Evolutionary conservation across 164 flowering plant genomes (phyloP), one percentile per base, ranked within the genome.

Genomic region (Malania oleifera): DNA sequence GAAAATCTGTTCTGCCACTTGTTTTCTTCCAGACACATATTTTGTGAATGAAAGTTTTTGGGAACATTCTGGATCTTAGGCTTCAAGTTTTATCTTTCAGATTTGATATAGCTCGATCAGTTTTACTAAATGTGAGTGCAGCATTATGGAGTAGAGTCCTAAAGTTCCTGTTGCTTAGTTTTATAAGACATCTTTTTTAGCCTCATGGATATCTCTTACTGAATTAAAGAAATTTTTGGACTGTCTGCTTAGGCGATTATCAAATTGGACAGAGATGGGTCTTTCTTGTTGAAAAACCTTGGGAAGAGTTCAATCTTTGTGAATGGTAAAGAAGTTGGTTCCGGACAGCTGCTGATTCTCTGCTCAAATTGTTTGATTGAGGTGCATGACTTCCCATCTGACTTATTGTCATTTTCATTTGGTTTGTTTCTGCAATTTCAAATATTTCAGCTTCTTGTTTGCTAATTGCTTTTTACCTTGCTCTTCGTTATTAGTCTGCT

Each of bases 231-330:
- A 44, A 4, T 5, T 17, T 17, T 14, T 44, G 18, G 5, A 20
- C 18, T 44, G 3, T 5, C 48, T 27, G 34, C 18, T 27, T 31
- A 52, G 55, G 55, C 55, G 14, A 52, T 52, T 7, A 52, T 52
- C 55, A 52, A 27, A 27, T 31, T 52, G 37, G 37, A 52, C 4
- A 17, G 12, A 52, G 37, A 52, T 52, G 55, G 55, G 14, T 52
- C 55, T 28, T 52, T 52, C 55, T 52, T 5, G 19, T 52, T 52
- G 37, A 52, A 52, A 22, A 52, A 52, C 13, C 17, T 52, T 15
- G 55, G 55, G 37, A 52, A 15, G 55, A 52, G 22, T 17, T 52
- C 38, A 11, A 28, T 52, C 34, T 52, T 52, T 26, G 55, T 52
- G 37, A 52, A 28, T 27, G 55, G 55, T 7, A 52, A 52, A 27